These are phyloP conservation scores for Rhodomyrtus psidioides DNA, from an alignment of 441 rosid species.

Conservation along the genomic window DNA sequence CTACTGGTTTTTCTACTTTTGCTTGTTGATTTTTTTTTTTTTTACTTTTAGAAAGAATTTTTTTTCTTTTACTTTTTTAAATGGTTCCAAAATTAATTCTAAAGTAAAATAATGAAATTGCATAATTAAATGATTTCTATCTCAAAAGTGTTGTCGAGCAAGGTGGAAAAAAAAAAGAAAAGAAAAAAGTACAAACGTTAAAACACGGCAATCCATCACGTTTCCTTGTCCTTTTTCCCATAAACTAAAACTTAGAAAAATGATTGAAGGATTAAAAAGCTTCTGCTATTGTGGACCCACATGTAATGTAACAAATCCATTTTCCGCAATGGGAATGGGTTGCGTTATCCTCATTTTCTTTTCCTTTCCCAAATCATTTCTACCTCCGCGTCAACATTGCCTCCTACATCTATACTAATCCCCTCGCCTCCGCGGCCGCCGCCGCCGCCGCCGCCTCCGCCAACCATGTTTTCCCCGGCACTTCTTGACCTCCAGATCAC, in stretches of 20 bases:
- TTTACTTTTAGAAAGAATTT: too few species aligned
- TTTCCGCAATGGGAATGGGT: neutral
- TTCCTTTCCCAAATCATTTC: neutral
- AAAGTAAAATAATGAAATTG: too few species aligned
- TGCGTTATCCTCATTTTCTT: neutral
- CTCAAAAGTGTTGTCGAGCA: too few species aligned
- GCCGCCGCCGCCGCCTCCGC: neutral
- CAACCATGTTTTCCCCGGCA: neutral
- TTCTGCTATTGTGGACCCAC: neutral
- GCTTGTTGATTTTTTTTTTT: too few species aligned
- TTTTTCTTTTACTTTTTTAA: too few species aligned
- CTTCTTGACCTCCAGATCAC: constrained; percentile 38
- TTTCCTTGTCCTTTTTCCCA: neutral
- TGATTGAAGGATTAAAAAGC: neutral
- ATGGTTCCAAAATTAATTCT: too few species aligned
- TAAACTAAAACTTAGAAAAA: too few species aligned
- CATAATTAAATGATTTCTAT: too few species aligned
- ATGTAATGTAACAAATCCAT: neutral
- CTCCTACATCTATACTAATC: neutral
- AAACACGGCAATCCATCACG: rapidly evolving
- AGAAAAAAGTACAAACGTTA: neutral
- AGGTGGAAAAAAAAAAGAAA: too few species aligned
- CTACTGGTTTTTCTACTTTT: too few species aligned
- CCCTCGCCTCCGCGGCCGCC: constrained; percentile 5
- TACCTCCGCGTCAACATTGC: too few species aligned